Base-by-base conservation (phyloP, 176 grass and related monocot genomes). In the Dactylis glomerata region DNA sequence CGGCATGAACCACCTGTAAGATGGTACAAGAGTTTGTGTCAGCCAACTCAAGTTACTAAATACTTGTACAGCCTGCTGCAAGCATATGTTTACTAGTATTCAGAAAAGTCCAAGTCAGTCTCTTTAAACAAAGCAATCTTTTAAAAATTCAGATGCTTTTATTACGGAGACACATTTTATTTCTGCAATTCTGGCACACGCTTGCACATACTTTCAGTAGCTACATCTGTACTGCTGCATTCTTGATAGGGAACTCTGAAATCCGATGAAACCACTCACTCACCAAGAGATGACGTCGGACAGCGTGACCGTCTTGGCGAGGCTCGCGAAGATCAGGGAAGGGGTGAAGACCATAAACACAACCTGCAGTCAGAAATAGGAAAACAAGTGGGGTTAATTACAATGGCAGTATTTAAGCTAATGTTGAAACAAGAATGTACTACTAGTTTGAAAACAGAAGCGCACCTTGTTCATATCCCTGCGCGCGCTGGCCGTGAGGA, bases 1-100 rank as follows among this genome's bases (percentile, higher is more conserved):
- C 2, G 93, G 96, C 96, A 98, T 98, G 77, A 95, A 98, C 96
- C 96, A 98, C 96, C 96, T 98, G 36, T 10, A 86, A 16, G 68
- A 92, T 8, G n/a, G 30, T 15, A 41, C 5, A 68, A 37, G 16
- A 5, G 10, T 3, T 9, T 32, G 45, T 45, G 79, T 82, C 76
- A 89, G 40, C 8, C 8, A 17, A 27, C 1, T 77, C 8, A 17
- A 27, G 1, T 77, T 31, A 15, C 11, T 57, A 3, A 0, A 32
- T 19, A 14, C n/a, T 79, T 14, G n/a, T 1, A 54, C 47, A 16
- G 17, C 22, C 32, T 77, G n/a, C 58, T 42, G 66, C 52, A 71
- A 41, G 15, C 6, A 14, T 57, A 14, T 57, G 16, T 57, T 71
- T 9, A 82, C 17, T 22, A n/a, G n/a, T n/a, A n/a, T n/a, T n/a